phyloP scores from a whole-genome alignment of 768 basidiomycete species.

The Lactarius pseudohatsudake region DNA sequence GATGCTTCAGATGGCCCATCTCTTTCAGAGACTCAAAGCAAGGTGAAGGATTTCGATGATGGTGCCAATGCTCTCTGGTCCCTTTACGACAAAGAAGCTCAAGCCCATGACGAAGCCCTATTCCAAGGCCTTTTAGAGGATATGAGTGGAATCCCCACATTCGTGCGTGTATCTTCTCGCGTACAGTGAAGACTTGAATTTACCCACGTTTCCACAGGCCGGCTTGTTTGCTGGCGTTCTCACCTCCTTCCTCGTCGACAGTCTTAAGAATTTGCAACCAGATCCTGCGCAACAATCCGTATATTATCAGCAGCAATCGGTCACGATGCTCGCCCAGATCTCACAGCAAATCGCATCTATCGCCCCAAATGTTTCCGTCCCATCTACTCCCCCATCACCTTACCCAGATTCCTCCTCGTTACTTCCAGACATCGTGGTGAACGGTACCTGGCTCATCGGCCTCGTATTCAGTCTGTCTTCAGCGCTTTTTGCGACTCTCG shows the following conservation, averaged over 20 bases:
- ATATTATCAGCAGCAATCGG: conserved; percentile 1
- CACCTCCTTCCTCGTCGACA: conserved; percentile 1
- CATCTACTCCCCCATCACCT: neutral
- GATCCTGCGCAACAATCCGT: neutral
- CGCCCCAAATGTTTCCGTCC: neutral
- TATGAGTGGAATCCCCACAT: neutral
- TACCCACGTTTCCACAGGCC: neutral
- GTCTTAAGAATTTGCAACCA: neutral
- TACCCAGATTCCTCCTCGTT: no score
- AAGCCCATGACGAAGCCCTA: neutral
- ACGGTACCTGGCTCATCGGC: neutral
- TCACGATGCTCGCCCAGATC: conserved; percentile 1
- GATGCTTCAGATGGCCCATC: no score
- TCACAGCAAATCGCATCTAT: conserved; percentile 9
- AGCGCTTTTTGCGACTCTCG: neutral
- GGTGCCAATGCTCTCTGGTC: conserved; percentile 9
- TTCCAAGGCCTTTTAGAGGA: neutral
- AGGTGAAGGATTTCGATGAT: conserved; percentile 2
- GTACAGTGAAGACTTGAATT: rapidly evolving
- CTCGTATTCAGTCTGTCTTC: conserved; percentile 12
- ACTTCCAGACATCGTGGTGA: neutral
- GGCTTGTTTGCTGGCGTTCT: conserved; percentile 16
- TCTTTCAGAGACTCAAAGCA: no score
- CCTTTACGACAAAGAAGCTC: neutral
- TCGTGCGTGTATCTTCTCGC: neutral